Conservation (phyloP, 169 alveolate genomes). For the Plasmodium vivax region DNA sequence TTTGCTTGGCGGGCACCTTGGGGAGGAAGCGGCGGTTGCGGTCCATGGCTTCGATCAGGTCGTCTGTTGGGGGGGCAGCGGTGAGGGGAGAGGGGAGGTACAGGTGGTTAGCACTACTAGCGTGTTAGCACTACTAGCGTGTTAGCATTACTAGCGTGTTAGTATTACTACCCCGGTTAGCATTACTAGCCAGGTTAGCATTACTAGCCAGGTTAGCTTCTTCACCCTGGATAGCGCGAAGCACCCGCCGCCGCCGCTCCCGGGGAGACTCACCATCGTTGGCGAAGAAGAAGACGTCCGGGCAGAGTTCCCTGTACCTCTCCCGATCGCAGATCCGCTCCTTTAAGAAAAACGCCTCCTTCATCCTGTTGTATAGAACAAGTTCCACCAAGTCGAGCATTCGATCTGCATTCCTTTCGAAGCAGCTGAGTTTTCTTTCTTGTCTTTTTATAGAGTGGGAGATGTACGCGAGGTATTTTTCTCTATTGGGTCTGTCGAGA, state of each 20-base stretch:
- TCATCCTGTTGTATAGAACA: conserved; percentile 44
- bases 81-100: neutral
- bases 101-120: neutral
- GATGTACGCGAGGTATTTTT: conserved; percentile 11
- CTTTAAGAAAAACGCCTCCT: conserved; percentile 37
- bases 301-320: conserved; percentile 29
- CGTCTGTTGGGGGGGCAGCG: conserved; percentile 1
- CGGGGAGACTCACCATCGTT: conserved; percentile 22
- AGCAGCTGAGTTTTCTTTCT: neutral
- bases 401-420: conserved; percentile 18
- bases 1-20: conserved; percentile 30
- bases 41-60: conserved; percentile 42
- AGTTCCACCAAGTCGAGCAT: conserved; percentile 49
- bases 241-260: too few relatives aligned
- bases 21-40: conserved; percentile 1
- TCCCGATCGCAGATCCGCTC: neutral
- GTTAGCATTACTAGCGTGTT: neutral
- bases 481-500: neutral
- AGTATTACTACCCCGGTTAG: neutral
- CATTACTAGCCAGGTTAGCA: too few relatives aligned
- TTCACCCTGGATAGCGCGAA: too few relatives aligned
- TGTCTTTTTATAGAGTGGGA: conserved; percentile 32
- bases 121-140: neutral
- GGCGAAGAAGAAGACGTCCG: conserved; percentile 27
- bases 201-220: too few relatives aligned